These are phyloP conservation scores for Elsinoe arachidis DNA, from an alignment of 2,329 filamentous ascomycete genomes.

Conservation along the genomic window DNA sequence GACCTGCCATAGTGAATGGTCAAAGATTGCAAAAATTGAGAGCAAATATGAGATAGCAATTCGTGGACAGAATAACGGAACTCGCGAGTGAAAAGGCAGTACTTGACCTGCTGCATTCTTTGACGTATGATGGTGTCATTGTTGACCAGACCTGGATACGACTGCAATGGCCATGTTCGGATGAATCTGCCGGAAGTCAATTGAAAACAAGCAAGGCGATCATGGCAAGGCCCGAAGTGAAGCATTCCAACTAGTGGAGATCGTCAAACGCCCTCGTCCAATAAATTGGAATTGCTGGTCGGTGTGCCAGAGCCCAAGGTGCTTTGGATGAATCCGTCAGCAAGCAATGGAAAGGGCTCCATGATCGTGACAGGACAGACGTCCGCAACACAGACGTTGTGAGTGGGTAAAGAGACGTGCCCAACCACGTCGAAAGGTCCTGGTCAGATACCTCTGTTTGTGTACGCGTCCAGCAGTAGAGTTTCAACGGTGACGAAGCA, in stretches of 20 bases:
- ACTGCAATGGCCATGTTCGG: not conserved
- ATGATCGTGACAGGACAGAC: not conserved
- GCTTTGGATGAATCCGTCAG: too few species aligned
- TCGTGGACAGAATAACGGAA: not conserved
- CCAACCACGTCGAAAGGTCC: not conserved
- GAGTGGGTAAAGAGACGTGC: not conserved
- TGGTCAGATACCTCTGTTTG: not conserved
- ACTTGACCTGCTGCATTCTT: not conserved
- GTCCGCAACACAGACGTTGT: not conserved
- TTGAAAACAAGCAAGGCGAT: slow-evolving; percentile 11
- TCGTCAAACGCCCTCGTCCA: not conserved
- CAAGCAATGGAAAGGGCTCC: not conserved
- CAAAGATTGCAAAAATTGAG: not conserved
- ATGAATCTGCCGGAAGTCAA: slow-evolving; percentile 6
- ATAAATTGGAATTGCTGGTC: not conserved
- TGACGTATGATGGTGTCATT: slow-evolving; percentile 9
- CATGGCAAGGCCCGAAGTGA: not conserved
- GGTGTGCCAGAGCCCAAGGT: too few species aligned
- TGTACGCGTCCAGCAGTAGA: slow-evolving; percentile 3
- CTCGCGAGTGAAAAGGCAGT: not conserved
- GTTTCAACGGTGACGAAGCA: not conserved
- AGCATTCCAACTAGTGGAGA: slow-evolving; percentile 1
- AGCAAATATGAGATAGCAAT: too few species aligned
- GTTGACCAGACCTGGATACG: not conserved
- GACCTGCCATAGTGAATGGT: slow-evolving; percentile 35